Evolutionary conservation across 2,329 filamentous ascomycete genomes (phyloP).

Genomic region (Talaromyces sp.): DNA sequence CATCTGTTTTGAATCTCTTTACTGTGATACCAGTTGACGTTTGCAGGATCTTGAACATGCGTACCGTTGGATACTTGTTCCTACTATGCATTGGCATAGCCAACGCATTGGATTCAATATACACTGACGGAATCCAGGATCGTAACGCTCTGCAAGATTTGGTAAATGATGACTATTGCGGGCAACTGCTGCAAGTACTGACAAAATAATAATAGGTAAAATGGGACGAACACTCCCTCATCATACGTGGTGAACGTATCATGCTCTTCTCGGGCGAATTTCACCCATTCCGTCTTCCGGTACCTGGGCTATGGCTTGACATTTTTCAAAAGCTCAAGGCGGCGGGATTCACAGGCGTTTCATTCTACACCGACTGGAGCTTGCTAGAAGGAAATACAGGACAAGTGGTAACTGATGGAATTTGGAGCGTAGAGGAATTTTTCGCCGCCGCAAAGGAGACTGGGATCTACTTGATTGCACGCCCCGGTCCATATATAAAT

Average conservation of each 20-base stretch:
- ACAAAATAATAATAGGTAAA: neutral
- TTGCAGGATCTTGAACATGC: neutral
- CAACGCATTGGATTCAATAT: neutral
- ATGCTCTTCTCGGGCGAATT: constrained; percentile 65
- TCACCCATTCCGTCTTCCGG: constrained; percentile 58
- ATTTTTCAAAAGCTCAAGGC: constrained; percentile 73
- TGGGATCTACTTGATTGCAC: constrained; percentile 70
- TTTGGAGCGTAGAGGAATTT: constrained; percentile 65
- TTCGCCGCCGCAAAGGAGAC: constrained; percentile 56
- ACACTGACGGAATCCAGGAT: neutral
- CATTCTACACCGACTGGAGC: constrained; percentile 70
- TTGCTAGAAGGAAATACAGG: constrained; percentile 65
- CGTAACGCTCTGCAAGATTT: neutral
- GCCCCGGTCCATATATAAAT: constrained; percentile 71
- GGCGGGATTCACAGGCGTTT: constrained; percentile 66
- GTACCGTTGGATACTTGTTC: neutral
- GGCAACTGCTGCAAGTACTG: neutral
- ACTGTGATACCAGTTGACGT: neutral
- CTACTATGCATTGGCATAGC: neutral
- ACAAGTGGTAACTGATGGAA: constrained; percentile 58
- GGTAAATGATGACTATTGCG: neutral
- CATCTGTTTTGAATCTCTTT: neutral
- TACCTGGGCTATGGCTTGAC: constrained; percentile 58
- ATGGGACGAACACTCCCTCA: constrained; percentile 57
- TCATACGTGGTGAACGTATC: constrained; percentile 59